phyloP scores from a whole-genome alignment of 2,329 filamentous ascomycete genomes.

The Colletotrichum navitas region DNA sequence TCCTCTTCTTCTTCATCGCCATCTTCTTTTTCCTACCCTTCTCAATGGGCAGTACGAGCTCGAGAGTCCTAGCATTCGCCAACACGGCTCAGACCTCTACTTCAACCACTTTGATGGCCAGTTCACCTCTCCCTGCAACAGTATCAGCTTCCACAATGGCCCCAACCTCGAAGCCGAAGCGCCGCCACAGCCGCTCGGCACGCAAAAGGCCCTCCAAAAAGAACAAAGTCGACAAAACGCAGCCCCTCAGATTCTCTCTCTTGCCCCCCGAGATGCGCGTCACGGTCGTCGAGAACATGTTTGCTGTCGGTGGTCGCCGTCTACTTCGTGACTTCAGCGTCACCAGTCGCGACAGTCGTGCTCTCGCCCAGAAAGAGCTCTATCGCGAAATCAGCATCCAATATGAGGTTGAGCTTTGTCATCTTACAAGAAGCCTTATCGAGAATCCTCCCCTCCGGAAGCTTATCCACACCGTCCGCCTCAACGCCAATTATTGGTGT shows the following conservation, averaged over 20 bases:
- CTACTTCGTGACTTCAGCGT: slow-evolving; percentile 8
- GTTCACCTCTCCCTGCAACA: not conserved
- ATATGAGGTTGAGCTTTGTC: not conserved
- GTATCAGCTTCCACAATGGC: not conserved
- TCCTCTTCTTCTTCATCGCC: not conserved
- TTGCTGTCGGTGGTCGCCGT: not conserved
- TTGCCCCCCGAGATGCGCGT: slow-evolving; percentile 28
- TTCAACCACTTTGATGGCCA: not conserved
- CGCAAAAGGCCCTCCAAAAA: not conserved
- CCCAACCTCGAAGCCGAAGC: not conserved
- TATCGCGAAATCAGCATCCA: slow-evolving; percentile 15
- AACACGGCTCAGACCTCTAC: not conserved
- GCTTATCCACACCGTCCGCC: not conserved
- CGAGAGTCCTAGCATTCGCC: not conserved
- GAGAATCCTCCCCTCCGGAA: slow-evolving; percentile 14
- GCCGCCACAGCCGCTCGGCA: not conserved
- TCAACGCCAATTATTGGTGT: not conserved
- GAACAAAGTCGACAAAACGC: not conserved
- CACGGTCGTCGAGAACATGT: not conserved
- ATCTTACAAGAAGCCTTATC: slow-evolving; percentile 25
- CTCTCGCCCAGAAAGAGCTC: slow-evolving; percentile 10
- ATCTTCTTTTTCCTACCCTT: not conserved
- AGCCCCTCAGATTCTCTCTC: not conserved
- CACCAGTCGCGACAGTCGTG: not conserved
- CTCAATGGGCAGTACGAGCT: not conserved